Percentiles rank a stretch among this genome's conserved stretches.
Conservation (phyloP, 768 basidiomycete genomes). For the Amanita exitialis region DNA sequence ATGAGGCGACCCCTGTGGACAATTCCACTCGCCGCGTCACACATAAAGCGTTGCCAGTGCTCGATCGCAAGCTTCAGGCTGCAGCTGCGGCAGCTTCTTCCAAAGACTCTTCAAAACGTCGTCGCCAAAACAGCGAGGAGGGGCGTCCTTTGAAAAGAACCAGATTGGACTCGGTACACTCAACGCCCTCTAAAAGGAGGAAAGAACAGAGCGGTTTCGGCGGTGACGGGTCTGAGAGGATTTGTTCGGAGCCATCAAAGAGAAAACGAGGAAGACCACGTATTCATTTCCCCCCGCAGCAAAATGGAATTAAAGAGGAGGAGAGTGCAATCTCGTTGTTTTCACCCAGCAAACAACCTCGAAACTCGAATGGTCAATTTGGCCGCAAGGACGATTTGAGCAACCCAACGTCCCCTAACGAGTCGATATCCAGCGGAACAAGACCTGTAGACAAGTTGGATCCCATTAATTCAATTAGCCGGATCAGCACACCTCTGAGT, state of each 20-base stretch:
- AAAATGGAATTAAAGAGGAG: conserved; percentile 18
- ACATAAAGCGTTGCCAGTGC: conserved; percentile 36
- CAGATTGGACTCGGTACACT: neutral
- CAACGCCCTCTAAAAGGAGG: conserved; percentile 2
- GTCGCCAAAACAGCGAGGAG: conserved; percentile 18
- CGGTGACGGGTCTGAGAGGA: neutral
- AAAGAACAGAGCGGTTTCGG: neutral
- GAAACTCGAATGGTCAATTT: conserved; percentile 57
- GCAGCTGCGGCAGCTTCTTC: conserved; percentile 23
- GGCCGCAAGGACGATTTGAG: conserved; percentile 41
- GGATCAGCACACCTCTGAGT: neutral
- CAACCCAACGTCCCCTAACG: conserved; percentile 11
- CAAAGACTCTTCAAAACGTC: conserved; percentile 20
- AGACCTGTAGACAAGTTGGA: neutral
- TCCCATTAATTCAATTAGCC: neutral
- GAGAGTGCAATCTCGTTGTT: conserved; percentile 33
- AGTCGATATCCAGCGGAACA: neutral
- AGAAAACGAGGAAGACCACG: conserved; percentile 35
- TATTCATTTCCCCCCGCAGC: conserved; percentile 20
- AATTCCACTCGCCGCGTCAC: conserved; percentile 36
- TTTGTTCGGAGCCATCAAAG: conserved; percentile 17
- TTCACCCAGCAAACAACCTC: conserved; percentile 36
- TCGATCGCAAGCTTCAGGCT: conserved; percentile 47
- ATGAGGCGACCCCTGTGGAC: conserved; percentile 39
- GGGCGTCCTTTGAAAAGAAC: conserved; percentile 7